phyloP scores from a whole-genome alignment of 352 stramenopile genomes.

The Phytophthora constricta region DNA sequence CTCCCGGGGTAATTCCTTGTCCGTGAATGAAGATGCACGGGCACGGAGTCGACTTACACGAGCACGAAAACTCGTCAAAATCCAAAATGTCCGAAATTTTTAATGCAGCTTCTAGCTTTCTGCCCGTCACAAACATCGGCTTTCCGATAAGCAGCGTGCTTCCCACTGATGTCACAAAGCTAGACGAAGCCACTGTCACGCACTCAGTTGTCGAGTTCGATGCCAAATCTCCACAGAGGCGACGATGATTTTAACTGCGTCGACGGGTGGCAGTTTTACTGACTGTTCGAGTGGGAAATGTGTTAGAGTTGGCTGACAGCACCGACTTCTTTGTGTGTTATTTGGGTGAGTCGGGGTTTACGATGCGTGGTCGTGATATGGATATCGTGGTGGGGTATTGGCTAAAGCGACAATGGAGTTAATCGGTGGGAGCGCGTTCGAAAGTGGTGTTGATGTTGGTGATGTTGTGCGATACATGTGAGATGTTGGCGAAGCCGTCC shows the following conservation, averaged over 20 bases:
- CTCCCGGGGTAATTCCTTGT: no score
- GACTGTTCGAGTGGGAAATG: conserved; percentile 30
- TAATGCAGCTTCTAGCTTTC: conserved; percentile 17
- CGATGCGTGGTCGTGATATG: conserved; percentile 37
- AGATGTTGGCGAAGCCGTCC: no score
- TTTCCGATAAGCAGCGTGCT: conserved; percentile 30
- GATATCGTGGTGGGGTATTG: conserved; percentile 32
- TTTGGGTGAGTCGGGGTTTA: conserved; percentile 28
- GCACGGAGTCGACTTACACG: conserved; percentile 22
- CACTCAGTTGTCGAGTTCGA: conserved; percentile 8
- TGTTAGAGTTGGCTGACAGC: conserved; percentile 16
- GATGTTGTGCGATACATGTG: no score
- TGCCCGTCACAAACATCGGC: neutral
- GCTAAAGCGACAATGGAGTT: conserved; percentile 28
- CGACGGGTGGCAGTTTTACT: conserved; percentile 28
- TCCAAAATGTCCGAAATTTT: conserved; percentile 3
- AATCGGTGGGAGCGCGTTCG: conserved; percentile 27
- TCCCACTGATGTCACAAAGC: conserved; percentile 20
- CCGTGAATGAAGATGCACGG: conserved; percentile 47
- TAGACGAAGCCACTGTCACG: conserved; percentile 14
- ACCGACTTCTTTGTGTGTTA: conserved; percentile 50
- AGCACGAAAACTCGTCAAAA: neutral
- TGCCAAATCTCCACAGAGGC: conserved; percentile 13
- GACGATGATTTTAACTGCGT: conserved; percentile 13
- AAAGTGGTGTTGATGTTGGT: no score